Conservation (phyloP, 495 filamentous ascomycete genomes). For the Aspergillus mulundensis region DNA sequence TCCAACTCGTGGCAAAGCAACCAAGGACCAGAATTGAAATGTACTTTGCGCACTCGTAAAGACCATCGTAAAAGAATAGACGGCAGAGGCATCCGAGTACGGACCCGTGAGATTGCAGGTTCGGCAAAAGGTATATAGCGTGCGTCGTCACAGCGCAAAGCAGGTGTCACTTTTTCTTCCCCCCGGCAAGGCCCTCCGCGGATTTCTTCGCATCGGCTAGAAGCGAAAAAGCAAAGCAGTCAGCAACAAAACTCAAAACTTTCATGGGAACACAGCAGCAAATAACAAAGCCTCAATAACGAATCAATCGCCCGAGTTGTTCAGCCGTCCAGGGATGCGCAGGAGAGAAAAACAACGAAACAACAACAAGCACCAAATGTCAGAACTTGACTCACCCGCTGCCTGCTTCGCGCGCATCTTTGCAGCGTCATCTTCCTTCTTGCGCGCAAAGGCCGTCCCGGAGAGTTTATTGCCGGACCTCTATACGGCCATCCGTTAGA, state of each 20-base stretch:
- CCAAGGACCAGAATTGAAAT: neutral
- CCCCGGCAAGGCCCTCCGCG: slow-evolving; percentile 7
- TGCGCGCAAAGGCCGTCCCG: slow-evolving; percentile 64
- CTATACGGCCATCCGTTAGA: slow-evolving; percentile 37
- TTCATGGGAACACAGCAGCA: neutral
- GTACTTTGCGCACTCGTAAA: neutral
- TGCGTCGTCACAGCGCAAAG: neutral
- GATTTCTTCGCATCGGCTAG: slow-evolving; percentile 32
- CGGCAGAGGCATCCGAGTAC: neutral
- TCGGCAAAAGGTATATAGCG: neutral
- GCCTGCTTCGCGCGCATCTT: slow-evolving; percentile 91
- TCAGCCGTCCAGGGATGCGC: too few species aligned
- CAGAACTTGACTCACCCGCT: slow-evolving; percentile 64
- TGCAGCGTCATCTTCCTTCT: slow-evolving; percentile 71
- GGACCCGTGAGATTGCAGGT: neutral
- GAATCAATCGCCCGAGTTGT: too few species aligned
- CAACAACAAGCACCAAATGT: too few species aligned
- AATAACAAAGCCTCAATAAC: too few species aligned
- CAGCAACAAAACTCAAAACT: neutral
- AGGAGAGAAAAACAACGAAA: too few species aligned
- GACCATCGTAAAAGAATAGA: neutral
- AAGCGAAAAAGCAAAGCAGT: neutral
- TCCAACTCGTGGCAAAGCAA: neutral
- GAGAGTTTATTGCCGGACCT: slow-evolving; percentile 56
- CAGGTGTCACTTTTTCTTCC: slow-evolving; percentile 8